Base-by-base conservation (phyloP, 768 basidiomycete genomes). In the Sutorius australiensis region DNA sequence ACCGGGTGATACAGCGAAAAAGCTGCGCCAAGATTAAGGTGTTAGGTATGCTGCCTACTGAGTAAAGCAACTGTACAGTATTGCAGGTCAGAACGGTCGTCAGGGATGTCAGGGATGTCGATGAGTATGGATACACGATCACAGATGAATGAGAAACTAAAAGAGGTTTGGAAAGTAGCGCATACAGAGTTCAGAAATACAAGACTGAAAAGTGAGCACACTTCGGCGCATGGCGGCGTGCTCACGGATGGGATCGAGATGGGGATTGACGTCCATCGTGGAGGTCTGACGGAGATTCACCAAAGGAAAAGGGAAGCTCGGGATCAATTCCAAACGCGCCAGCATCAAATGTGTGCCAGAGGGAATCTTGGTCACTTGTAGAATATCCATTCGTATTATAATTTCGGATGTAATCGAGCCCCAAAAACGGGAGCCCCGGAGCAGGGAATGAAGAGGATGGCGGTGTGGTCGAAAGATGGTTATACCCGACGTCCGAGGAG, bases 371-470 rank as follows among this genome's bases (percentile, higher is more conserved):
- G 38, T 77, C 76, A 36, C 50, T 53, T 38, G 57, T 50, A 16
- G 71, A 58, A 56, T 67, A 70, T 38, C 71, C 67, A 5, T 78
- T 77, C 46, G 82, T 77, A 59, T 75, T 77, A 65, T 86, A 91
- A 62, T 89, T 91, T 60, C 87, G 82, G 62, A 93, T 85, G 61
- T 81, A 93, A 60, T 93, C 91, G 31, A 92, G 75, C 10, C 89
- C 91, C 30, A 82, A 79, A 75, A 92, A 93, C 1, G 89, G 91
- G n/a, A 92, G 74, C 36, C 88, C 88, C 21, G 83, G 76, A 9
- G 82, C 81, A 56, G 84, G 75, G 65, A 90, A 90, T 5, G 78
- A 75, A n/a, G 86, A 68, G 6, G 77, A 79, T 12, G 84, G 80
- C 3, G 85, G 80, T 11, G 83, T 80, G 11, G 77, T 79, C 6